Base-by-base conservation (phyloP, 2,329 filamentous ascomycete species). In the Pseudocercospora pini-densiflorae region DNA sequence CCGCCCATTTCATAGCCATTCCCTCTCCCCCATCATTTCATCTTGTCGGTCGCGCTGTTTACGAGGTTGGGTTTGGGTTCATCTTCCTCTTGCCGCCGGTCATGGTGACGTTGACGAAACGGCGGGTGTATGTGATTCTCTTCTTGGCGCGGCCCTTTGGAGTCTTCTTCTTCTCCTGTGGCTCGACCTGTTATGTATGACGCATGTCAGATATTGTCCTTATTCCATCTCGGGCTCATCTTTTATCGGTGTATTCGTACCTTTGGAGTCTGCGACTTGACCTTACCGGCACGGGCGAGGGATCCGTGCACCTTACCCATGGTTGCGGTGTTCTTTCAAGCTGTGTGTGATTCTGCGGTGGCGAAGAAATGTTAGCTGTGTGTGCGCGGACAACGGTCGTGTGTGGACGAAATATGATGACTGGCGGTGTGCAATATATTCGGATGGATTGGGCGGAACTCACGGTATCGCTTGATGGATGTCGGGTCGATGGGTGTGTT, bases 81-180 rank as follows among this genome's bases (percentile, higher is more conserved):
- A 94, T 94, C 91, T 97, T 97, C 85, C 94, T 89, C 94, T 98
- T 98, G 86, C 94, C 94, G 84, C 93, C 94, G 75, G 94, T 96
- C 85, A 97, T 88, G 80, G 92, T 95, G 81, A 98, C 93, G 86
- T 98, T 97, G 77, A 98, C 94, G 87, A 98, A 98, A 80, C 94
- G 93, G 83, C 94, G 92, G 78, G 93, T 97, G 89, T 97, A 97
- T 83, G 89, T 90, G 82, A 96, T 90, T 80, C 94, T 90, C 93
- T 98, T 98, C 87, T 95, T 93, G 77, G 94, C 94, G 81, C 94
- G 93, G 81, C 94, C 94, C 90, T 97, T 97, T 81, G 94, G 93
- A 77, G 86, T 88, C 92, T 98, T 97, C 86, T 92, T 87, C 91
- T 97, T 97, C 90, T 97, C 94, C 85, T 94, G 91, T 67, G 87